These are phyloP conservation scores for Penium margaritaceum DNA, from an alignment of 139 green algal genomes.

Conservation along the genomic window DNA sequence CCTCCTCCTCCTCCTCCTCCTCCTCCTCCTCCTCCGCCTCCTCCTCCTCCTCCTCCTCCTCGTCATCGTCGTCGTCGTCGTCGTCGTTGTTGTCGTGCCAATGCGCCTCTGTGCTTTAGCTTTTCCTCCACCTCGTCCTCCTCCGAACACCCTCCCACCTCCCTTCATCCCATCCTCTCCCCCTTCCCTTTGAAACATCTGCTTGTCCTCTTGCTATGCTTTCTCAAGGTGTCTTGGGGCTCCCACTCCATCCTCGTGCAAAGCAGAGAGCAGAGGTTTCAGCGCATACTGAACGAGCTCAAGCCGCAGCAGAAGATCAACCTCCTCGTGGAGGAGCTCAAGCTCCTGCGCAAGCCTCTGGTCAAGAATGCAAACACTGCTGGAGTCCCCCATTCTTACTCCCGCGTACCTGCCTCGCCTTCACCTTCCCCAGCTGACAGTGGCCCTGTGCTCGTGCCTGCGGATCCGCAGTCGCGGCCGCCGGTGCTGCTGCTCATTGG, in stretches of 20 bases:
- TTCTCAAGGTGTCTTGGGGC: too few relatives aligned
- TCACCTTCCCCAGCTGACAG: too few relatives aligned
- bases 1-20: too few relatives aligned
- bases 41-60: too few relatives aligned
- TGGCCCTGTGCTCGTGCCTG: constrained; percentile 22
- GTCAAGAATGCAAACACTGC: too few relatives aligned
- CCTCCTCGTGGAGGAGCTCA: constrained; percentile 18
- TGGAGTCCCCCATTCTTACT: too few relatives aligned
- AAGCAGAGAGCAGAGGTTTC: background rate
- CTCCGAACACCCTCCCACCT: too few relatives aligned
- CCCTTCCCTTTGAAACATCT: too few relatives aligned
- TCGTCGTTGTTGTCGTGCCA: background rate
- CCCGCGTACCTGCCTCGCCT: background rate
- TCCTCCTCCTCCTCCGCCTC: too few relatives aligned
- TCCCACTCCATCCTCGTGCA: too few relatives aligned
- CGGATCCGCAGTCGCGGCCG: background rate
- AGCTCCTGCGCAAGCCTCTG: background rate
- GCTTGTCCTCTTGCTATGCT: too few relatives aligned
- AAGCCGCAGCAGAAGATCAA: constrained; percentile 7
- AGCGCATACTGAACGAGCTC: constrained; percentile 5
- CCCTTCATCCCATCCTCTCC: too few relatives aligned
- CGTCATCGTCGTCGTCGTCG: background rate
- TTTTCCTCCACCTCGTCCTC: background rate
- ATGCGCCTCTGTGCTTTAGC: background rate
- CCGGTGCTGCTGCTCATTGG: constrained; percentile 30